Evolutionary conservation across 495 filamentous ascomycete genomes (phyloP), one percentile per base, ranked within the genome.

Genomic region (Penicillium canescens): DNA sequence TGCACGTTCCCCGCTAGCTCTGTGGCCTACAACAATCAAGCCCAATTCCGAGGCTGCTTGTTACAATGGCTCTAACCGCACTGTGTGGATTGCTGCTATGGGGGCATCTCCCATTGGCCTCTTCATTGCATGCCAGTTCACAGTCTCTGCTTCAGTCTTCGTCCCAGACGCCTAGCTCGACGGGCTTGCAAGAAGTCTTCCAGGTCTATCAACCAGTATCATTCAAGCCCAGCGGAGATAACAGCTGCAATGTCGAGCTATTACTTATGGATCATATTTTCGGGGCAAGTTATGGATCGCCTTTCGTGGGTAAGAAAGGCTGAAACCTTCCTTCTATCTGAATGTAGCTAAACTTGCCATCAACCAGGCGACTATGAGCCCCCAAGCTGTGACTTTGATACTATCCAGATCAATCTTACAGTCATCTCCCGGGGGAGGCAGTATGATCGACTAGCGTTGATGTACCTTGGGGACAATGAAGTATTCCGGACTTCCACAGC

Each of bases 401-500:
- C 86, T 11, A 84, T 93, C 13, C 79, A 82, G 20, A 86, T 96
- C 68, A 96, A 94, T 62, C 79, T 96, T 47, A 96, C 88, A 0
- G 86, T 91, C 28, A 84, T 84, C 2, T 90, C 86, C 3, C 68
- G 75, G 52, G 91, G 92, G 0, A 75, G 81, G 3, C 91, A 96
- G 58, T 96, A 81, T 71, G 92, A 96, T 62, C 76, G 91, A 6
- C 75, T 96, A 9, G 91, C 85, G 5, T 64, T 88, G 14, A 85
- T 96, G 80, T 96, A 89, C 57, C 75, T 96, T 44, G 87, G 85
- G 13, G 88, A 93, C 66, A 82, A 82, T 16, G 92, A 96, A 65
- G 78, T 96, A 3, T 94, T 87, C 75, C 77, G 92, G 21, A 95
- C 92, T 3, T 93, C 89, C 11, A 96, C 92, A 5, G 90, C 91